Evolutionary conservation across 139 green algal species (phyloP), one percentile per base, ranked within the genome.

Genomic region (Picochlorum sp.): DNA sequence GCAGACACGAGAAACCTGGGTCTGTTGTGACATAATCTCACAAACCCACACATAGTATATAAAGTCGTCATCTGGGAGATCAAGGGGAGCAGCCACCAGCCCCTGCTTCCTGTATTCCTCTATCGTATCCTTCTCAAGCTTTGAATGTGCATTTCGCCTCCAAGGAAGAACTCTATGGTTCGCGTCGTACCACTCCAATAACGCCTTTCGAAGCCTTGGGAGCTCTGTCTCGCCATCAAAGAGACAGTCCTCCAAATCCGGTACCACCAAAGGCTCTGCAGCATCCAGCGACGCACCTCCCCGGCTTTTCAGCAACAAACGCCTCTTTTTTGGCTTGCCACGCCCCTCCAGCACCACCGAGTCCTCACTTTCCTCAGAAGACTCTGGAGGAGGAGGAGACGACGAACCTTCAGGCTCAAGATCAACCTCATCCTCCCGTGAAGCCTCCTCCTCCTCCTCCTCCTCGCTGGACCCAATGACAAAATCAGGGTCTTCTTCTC

Each of bases 11-110:
- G 70, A 52, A 37, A 84, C 74, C 72, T 92, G 85, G 24, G 91
- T 96, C 76, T 97, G 92, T 76, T 98, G 92, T 28, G 87, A 79
- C 92, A 98, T 98, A n/a, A 97, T 75, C 68, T 98, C 91, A 14
- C 68, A 88, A 1, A 96, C 85, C 85, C 88, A 95, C 6, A 73
- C 61, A 14, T 70, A 74, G 65, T 98, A 98, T 9, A 92, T 88
- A 74, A 95, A 93, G 26, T 87, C 49, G 55, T 92, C 68, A 10
- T 68, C 45, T 2, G 73, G 63, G 45, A 90, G 55, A 9, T 80
- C 73, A 6, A 66, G 30, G 0, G 81, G 71, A 7, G 77, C 85
- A 37, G 52, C 30, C 18, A 28, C n/a, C 14, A 21, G 3, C 49
- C 49, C 67, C 57, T 66, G 34, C 24, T 63, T 45, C 4, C 54